Conservation (phyloP, 2,329 filamentous ascomycete genomes). For the Fusarium miscanthi region DNA sequence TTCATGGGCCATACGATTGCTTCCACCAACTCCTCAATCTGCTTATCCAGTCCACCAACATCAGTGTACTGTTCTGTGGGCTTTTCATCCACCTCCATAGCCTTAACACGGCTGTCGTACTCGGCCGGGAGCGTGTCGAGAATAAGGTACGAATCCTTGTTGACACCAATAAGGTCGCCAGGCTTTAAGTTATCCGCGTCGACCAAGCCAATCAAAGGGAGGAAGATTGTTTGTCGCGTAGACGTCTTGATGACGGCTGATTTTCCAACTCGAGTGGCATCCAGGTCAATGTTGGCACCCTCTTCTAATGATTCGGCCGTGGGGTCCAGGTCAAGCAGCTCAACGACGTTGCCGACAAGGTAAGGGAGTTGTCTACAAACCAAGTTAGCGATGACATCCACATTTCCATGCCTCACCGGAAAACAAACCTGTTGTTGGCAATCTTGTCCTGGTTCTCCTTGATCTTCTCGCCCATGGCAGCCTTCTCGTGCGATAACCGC, state of each 20-base stretch:
- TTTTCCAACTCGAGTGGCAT: constrained; percentile 96
- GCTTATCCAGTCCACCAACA: constrained; percentile 96
- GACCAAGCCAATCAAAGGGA: constrained; percentile 95
- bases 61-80: constrained; percentile 99
- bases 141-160: constrained; percentile 98
- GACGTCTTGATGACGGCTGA: constrained; percentile 99
- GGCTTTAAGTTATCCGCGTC: constrained; percentile 96
- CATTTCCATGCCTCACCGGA: not conserved
- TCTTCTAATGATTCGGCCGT: constrained; percentile 96
- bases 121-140: constrained; percentile 96
- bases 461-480: constrained; percentile 97
- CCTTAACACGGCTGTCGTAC: constrained; percentile 98
- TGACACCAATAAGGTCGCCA: constrained; percentile 95
- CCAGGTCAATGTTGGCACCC: constrained; percentile 97
- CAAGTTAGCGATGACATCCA: not conserved
- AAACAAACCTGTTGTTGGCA: constrained; percentile 89
- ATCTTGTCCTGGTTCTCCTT: constrained; percentile 99
- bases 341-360: constrained; percentile 97
- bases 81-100: constrained; percentile 99
- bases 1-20: constrained; percentile 99
- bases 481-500: constrained; percentile 93
- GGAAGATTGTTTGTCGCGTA: constrained; percentile 97
- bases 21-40: constrained; percentile 98
- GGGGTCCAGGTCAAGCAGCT: constrained; percentile 95
- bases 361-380: constrained; percentile 88